Conservation (phyloP, 164 flowering plant genomes). For the Stephania japonica region DNA sequence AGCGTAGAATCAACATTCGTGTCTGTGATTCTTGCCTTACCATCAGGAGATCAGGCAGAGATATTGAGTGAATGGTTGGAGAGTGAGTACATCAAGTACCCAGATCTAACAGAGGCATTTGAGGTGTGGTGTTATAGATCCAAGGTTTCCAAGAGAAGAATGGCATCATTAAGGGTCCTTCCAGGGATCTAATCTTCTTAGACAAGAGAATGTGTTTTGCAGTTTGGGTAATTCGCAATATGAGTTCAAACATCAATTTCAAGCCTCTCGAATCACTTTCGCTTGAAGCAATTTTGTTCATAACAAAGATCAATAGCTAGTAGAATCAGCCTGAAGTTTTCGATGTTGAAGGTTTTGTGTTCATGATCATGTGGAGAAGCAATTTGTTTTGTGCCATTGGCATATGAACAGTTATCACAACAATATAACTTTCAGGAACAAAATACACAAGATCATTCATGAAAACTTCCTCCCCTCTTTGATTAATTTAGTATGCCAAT, state of each 20-base stretch:
- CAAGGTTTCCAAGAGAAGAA: slow-evolving; percentile 74
- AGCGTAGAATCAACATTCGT: slow-evolving; percentile 73
- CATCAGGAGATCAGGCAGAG: slow-evolving; percentile 74
- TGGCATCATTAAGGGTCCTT: slow-evolving; percentile 26
- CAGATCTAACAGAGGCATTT: slow-evolving; percentile 93
- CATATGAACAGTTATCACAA: no score
- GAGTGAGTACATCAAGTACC: slow-evolving; percentile 48
- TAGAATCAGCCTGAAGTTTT: no score
- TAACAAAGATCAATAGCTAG: no score
- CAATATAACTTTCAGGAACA: no score
- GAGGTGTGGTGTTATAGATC: slow-evolving; percentile 95
- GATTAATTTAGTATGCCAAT: neutral
- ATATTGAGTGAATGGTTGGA: slow-evolving; percentile 81
- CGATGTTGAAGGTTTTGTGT: no score
- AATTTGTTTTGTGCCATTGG: no score
- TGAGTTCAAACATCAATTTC: no score
- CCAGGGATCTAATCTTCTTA: slow-evolving; percentile 10
- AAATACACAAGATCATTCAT: neutral
- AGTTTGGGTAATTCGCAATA: no score
- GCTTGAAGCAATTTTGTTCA: no score
- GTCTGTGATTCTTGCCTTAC: slow-evolving; percentile 69
- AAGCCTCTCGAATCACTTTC: no score
- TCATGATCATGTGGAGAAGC: no score
- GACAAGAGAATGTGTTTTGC: no score
- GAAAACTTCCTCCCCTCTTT: neutral